Evolutionary conservation across 371 early-diverging fungal genomes (phyloP).

Genomic region (Basidiobolus heterosporus): DNA sequence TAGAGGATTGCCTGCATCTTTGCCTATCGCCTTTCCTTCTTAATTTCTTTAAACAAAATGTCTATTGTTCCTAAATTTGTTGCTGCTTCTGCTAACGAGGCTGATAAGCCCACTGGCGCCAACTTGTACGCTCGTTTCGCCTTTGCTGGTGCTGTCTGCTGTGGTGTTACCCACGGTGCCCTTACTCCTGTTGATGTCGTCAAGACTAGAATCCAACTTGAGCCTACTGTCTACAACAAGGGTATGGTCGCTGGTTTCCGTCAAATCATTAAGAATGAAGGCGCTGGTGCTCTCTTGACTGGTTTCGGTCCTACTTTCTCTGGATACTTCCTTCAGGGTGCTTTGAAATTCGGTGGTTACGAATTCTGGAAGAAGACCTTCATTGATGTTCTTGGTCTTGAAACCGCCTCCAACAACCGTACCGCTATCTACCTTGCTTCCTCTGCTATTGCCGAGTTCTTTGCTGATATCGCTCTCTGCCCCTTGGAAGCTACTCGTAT

Average conservation of each 20-base stretch:
- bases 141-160: conserved; percentile 56
- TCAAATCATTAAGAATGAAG: conserved; percentile 62
- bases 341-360: conserved; percentile 82
- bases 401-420: conserved; percentile 64
- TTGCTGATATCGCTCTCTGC: conserved; percentile 78
- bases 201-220: conserved; percentile 50
- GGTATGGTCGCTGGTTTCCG: conserved; percentile 56
- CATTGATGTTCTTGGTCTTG: conserved; percentile 52
- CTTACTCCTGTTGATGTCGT: conserved; percentile 88
- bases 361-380: conserved; percentile 75
- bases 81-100: conserved; percentile 25
- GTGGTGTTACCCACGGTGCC: conserved; percentile 57
- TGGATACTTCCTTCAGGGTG: conserved; percentile 72
- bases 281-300: conserved; percentile 67
- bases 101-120: conserved; percentile 36
- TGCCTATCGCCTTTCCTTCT: conserved; percentile 5
- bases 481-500: conserved; percentile 66
- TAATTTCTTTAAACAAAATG: conserved; percentile 9
- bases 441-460: conserved; percentile 80
- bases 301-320: conserved; percentile 62
- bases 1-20: conserved; percentile 1
- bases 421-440: conserved; percentile 66
- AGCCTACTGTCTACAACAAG: conserved; percentile 10
- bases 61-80: conserved; percentile 13
- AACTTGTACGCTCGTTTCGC: conserved; percentile 54